Conservation (phyloP, 108 stramenopile species). For the Schizochytrium sp. region DNA sequence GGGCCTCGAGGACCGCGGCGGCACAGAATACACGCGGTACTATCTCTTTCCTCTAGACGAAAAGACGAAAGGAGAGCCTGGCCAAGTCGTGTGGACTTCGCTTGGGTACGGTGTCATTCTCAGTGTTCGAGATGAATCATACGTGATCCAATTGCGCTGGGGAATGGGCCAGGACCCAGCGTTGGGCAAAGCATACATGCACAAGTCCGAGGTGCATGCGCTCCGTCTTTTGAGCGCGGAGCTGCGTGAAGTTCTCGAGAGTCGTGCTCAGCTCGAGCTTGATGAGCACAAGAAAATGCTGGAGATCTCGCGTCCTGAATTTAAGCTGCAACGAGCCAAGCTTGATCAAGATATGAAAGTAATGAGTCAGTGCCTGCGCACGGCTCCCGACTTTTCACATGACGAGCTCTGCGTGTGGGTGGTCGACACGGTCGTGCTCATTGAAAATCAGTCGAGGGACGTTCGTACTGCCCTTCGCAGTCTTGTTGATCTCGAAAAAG, state of each 20-base stretch:
- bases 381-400: background rate
- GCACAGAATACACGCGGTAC: background rate
- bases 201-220: background rate
- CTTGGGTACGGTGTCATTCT: background rate
- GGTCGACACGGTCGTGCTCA: background rate
- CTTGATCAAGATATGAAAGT: background rate
- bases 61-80: background rate
- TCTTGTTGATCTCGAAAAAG: background rate
- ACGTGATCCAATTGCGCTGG: background rate
- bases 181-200: background rate
- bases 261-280: background rate
- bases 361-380: background rate
- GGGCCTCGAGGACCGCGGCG: background rate
- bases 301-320: background rate
- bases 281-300: background rate
- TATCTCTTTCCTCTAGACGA: background rate
- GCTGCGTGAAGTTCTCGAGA: background rate
- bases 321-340: background rate
- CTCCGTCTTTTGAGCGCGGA: background rate
- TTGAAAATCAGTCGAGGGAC: background rate
- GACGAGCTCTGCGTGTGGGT: background rate
- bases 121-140: background rate
- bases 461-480: background rate
- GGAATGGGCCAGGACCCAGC: background rate
- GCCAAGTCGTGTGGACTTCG: background rate